Evolutionary conservation across 371 early-diverging fungal species (phyloP).

Genomic region (Lichtheimia ramosa): DNA sequence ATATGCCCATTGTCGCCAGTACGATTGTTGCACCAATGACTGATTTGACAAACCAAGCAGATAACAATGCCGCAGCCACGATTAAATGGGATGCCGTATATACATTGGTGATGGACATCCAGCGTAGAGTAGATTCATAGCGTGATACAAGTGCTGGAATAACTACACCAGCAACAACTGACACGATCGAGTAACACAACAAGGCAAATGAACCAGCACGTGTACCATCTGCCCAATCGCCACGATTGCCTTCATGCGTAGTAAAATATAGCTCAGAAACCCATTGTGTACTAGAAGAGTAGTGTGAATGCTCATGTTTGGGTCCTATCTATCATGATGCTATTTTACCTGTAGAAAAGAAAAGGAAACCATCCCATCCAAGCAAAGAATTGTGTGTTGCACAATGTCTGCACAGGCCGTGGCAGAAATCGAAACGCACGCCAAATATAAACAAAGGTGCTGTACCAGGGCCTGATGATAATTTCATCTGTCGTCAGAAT

Average conservation of each 20-base stretch:
- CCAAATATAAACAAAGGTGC: slow-evolving; percentile 57
- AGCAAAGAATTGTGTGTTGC: slow-evolving; percentile 80
- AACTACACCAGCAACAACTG: slow-evolving; percentile 58
- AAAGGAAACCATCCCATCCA: slow-evolving; percentile 92
- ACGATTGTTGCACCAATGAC: slow-evolving; percentile 56
- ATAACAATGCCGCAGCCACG: slow-evolving; percentile 54
- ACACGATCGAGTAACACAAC: slow-evolving; percentile 66
- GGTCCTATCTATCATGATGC: background rate
- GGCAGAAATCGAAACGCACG: slow-evolving; percentile 63
- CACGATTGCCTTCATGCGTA: slow-evolving; percentile 26
- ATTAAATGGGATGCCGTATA: slow-evolving; percentile 62
- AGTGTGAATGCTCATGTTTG: background rate
- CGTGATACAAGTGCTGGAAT: slow-evolving; percentile 52
- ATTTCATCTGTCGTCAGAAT: slow-evolving; percentile 4
- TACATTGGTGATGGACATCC: slow-evolving; percentile 49
- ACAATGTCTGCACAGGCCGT: slow-evolving; percentile 61
- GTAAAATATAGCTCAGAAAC: slow-evolving; percentile 58
- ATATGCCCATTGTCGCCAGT: slow-evolving; percentile 65
- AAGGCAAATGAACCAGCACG: slow-evolving; percentile 75
- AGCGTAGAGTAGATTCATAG: slow-evolving; percentile 21
- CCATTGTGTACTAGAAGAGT: slow-evolving; percentile 44
- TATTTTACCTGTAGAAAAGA: slow-evolving; percentile 51
- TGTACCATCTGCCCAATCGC: slow-evolving; percentile 49
- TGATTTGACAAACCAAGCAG: slow-evolving; percentile 55
- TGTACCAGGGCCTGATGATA: slow-evolving; percentile 49